phyloP scores from a whole-genome alignment of 495 filamentous ascomycete genomes.

The Penicillium longicatenatum region DNA sequence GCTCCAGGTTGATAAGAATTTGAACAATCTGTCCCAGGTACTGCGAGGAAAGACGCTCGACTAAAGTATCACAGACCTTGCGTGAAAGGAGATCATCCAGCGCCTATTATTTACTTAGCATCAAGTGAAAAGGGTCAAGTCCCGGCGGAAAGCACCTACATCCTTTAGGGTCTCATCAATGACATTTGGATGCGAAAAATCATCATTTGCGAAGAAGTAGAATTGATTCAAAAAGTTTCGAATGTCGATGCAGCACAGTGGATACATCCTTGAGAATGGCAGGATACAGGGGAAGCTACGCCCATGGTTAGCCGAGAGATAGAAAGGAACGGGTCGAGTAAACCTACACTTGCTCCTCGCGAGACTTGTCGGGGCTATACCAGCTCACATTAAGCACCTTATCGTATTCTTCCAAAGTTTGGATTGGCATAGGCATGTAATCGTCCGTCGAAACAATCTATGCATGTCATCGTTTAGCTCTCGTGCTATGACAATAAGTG shows the following conservation, averaged over 20 bases:
- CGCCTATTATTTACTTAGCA: constrained; percentile 45
- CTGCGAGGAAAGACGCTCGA: constrained; percentile 85
- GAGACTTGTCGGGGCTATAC: constrained; percentile 79
- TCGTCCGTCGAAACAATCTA: constrained; percentile 95
- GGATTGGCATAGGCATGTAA: constrained; percentile 99
- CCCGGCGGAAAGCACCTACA: constrained; percentile 41
- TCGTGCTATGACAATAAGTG: neutral
- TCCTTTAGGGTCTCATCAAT: constrained; percentile 87
- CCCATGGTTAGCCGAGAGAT: constrained; percentile 12
- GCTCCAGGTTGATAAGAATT: constrained; percentile 95
- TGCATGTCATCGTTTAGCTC: constrained; percentile 13
- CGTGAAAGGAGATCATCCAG: constrained; percentile 87
- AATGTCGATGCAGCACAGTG: constrained; percentile 95
- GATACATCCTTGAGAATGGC: constrained; percentile 99
- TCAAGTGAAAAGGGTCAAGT: neutral
- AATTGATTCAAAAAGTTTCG: constrained; percentile 95
- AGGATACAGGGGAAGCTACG: constrained; percentile 84
- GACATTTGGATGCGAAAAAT: constrained; percentile 81
- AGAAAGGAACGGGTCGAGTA: neutral
- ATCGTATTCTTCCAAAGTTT: constrained; percentile 85
- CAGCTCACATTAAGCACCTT: constrained; percentile 93
- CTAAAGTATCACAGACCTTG: constrained; percentile 85
- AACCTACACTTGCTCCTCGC: constrained; percentile 73
- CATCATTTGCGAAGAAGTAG: constrained; percentile 91
- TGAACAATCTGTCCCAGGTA: constrained; percentile 98